Base-by-base conservation (phyloP, 768 basidiomycete species). In the Collybiopsis luxurians region DNA sequence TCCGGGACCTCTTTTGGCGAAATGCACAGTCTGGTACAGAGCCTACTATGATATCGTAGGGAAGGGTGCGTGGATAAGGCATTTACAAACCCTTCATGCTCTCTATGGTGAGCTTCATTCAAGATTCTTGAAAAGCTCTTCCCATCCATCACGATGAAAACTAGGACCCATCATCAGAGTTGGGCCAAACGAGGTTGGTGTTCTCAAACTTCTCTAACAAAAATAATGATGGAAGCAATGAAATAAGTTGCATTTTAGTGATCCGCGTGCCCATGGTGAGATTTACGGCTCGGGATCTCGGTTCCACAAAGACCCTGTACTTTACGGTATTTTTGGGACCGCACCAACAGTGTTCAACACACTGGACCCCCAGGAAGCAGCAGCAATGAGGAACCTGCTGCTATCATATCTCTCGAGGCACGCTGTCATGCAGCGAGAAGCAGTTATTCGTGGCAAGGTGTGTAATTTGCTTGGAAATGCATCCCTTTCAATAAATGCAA, bases 151-250 rank as follows among this genome's bases (percentile, higher is more conserved):
- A 21, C 4, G 15, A 21, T 38, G 10, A 44, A 15, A n/a, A 9
- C 11, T 23, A 67, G 67, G 67, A 9, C 61, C 63, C 53, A 60
- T 69, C 27, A 61, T 67, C 34, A 56, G 67, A 38, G 44, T 67
- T 19, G 63, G 62, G n/a, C 67, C 67, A 1, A 65, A 67, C 55
- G 58, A 66, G 59, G 67, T 69, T 30, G 23, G 61, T 47, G 51
- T 21, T 53, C 42, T 21, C 24, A 28, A 17, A 10, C 28, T 39
- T 53, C n/a, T 34, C 51, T 45, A 39, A 27, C 6, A 19, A 9
- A 39, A 0, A 13, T 26, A n/a, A 27, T 49, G 3, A 17, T 21
- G 28, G 23, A 15, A n/a, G n/a, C n/a, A n/a, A n/a, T 4, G 21
- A 48, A 15, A 19, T 28, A 36, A 67, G 67, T 54, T 69, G 9